A percentile compares a stretch with the other conserved stretches of the same genome.
These are phyloP conservation scores for Blastobotrys malaysiensis DNA, from an alignment of 1,139 yeast genomes.

Conservation along the genomic window DNA sequence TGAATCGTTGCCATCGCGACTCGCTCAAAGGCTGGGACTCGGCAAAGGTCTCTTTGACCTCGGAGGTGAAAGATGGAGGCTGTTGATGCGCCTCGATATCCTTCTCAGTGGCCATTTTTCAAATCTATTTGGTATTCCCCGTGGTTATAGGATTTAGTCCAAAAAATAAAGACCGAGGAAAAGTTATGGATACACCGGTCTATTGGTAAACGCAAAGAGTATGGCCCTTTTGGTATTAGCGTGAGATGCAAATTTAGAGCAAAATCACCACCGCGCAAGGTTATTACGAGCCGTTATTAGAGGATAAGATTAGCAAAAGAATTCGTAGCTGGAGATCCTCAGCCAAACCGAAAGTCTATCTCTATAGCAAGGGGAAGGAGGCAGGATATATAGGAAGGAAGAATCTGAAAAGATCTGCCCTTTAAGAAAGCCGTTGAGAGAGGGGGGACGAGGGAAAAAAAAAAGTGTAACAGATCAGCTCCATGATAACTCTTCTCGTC, in stretches of 20 bases:
- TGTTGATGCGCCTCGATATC: background rate
- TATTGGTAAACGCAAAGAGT: background rate
- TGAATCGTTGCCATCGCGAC: conserved; percentile 23
- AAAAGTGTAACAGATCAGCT: background rate
- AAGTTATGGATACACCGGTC: too few species aligned
- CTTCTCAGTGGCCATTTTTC: background rate
- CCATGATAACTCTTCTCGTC: background rate
- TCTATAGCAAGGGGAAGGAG: background rate
- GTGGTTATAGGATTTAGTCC: too few species aligned
- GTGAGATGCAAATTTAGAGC: background rate
- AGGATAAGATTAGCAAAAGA: background rate
- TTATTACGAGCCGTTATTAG: background rate
- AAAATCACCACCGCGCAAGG: background rate
- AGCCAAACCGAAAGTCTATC: background rate
- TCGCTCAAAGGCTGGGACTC: background rate
- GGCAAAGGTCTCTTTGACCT: background rate
- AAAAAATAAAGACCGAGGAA: too few species aligned
- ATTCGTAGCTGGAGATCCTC: background rate
- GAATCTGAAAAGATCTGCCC: background rate
- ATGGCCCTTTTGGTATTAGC: background rate
- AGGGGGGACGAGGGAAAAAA: background rate
- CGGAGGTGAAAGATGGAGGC: background rate
- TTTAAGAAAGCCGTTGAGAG: background rate
- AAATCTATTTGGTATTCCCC: too few species aligned
- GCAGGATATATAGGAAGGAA: background rate